Conservation (phyloP, 23 red algal species). For the Cyanidiococcus yangmingshanensis region DNA sequence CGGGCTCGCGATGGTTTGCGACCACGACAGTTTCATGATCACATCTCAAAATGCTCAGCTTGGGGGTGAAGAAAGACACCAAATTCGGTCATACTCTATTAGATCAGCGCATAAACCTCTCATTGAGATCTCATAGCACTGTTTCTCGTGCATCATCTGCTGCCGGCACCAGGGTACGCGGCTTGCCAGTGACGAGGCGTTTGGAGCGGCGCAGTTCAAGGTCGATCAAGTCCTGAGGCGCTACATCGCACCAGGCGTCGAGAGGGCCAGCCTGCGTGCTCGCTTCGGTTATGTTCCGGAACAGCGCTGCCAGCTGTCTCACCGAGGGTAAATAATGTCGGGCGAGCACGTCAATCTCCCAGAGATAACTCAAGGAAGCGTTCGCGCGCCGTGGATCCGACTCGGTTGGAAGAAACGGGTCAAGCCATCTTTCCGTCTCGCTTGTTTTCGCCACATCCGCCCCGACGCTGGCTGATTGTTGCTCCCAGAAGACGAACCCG, state of each 20-base stretch:
- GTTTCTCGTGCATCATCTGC: too few relatives aligned
- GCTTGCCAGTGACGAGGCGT: background rate
- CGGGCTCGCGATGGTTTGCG: too few relatives aligned
- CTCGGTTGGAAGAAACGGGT: background rate
- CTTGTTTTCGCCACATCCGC: background rate
- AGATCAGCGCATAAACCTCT: too few relatives aligned
- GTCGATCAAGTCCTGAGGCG: background rate
- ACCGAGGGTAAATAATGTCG: background rate
- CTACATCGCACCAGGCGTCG: background rate
- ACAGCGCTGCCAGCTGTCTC: background rate
- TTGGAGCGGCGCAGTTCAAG: background rate
- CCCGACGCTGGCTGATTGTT: background rate
- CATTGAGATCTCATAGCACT: too few relatives aligned
- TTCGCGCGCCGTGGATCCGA: background rate
- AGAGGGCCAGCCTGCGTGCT: background rate
- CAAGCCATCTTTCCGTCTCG: background rate
- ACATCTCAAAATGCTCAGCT: too few relatives aligned
- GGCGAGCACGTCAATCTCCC: background rate
- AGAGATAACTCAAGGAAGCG: background rate
- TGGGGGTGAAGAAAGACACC: too few relatives aligned
- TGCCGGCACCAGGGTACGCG: too few relatives aligned
- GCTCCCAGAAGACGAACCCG: slow-evolving; percentile 7
- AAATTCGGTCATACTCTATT: too few relatives aligned
- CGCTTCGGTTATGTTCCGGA: background rate
- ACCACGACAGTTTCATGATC: too few relatives aligned